Base-by-base conservation (phyloP, 345 rosid species). In the Eucalyptus dawsonii region DNA sequence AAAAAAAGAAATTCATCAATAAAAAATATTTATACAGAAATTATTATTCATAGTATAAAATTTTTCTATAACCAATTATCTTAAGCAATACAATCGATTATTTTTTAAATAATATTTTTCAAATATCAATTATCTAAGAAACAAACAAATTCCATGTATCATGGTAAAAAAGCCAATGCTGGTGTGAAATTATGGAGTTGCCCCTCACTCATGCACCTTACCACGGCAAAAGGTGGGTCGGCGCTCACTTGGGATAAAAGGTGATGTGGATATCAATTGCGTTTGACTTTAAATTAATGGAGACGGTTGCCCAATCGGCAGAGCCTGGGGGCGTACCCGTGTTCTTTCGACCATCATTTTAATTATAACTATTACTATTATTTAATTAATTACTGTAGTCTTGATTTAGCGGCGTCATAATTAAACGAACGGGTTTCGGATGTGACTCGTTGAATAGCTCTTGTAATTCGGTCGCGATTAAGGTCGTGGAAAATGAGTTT, bases 81-180 rank as follows among this genome's bases (percentile, higher is more conserved):
- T 1, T 0, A 24, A 56, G 10, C 0, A 6, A 56, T 24, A 24
- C 1, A 24, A 56, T 56, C 2, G 1, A 24, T 24, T 10, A 56
- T 56, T 56, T 54, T 8, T 9, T 0, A 5, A 56, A 56, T 9
- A 56, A 56, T 2, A 56, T 0, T 24, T 56, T 56, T 56, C 1
- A 22, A 56, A 56, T 4, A 56, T 56, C 11, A 56, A 56, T 22
- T 22, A 9, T 56, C 3, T 1, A 2, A 0, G 1, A 22, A 56
- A 56, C 1, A 24, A 56, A 53, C 22, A 19, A 53, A 53, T 5
- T 6, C 9, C 2, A 17, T 51, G 8, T 17, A 7, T 51, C 9
- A 17, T 17, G 22, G 22, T 51, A 14, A 14, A 62, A 62, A 29
- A 1, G 69, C 31, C 44, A 2, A 11, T 17, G 81, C 45, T 10